Conservation (phyloP, 164 flowering plant genomes). For the Paratinospora sagittata region DNA sequence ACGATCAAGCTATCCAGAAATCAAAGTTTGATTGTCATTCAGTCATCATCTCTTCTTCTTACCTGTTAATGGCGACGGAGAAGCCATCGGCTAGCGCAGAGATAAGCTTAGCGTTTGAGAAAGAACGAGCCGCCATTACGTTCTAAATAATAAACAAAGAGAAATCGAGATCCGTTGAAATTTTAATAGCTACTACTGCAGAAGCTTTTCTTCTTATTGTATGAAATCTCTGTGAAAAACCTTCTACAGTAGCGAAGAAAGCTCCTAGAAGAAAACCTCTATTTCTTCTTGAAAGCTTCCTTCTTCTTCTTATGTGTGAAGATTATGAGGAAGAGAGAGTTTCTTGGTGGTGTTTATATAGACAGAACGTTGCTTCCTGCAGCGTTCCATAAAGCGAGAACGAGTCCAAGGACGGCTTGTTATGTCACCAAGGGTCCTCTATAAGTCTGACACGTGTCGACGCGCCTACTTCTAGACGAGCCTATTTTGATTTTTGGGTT, state of each 20-base stretch:
- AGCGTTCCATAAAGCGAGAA: neutral
- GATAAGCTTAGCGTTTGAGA: too few species aligned
- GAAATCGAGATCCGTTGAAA: too few species aligned
- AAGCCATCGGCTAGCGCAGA: too few species aligned
- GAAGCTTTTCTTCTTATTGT: too few species aligned
- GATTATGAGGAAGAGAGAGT: neutral
- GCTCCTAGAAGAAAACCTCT: neutral
- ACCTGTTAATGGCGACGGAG: too few species aligned
- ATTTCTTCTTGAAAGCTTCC: neutral
- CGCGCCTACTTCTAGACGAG: neutral
- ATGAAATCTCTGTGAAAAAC: too few species aligned
- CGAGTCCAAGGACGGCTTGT: neutral
- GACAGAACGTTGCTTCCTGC: neutral
- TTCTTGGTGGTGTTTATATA: neutral
- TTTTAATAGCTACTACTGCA: too few species aligned
- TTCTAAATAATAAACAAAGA: too few species aligned
- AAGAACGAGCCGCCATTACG: too few species aligned
- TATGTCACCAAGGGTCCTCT: neutral
- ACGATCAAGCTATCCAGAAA: neutral
- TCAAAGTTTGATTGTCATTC: too few species aligned
- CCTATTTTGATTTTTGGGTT: neutral
- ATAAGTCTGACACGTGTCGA: neutral
- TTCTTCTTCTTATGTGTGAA: neutral
- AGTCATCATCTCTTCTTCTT: neutral
- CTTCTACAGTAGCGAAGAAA: slow-evolving; percentile 9